Base-by-base conservation (phyloP, 1,284 basidiomycete species). In the Apiotrichum gamsii region DNA sequence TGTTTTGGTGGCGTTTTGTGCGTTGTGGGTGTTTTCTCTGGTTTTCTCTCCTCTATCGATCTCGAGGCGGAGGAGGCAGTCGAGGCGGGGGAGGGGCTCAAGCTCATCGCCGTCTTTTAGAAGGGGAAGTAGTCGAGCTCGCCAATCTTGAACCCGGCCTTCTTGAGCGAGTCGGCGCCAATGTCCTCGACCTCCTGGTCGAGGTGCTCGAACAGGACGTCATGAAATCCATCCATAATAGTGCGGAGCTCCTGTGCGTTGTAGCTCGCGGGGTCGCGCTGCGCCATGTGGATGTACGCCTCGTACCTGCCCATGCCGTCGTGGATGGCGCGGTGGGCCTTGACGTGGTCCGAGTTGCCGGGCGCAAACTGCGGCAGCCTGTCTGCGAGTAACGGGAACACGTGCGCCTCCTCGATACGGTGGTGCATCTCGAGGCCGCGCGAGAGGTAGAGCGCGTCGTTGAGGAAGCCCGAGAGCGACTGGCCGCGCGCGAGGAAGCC, bases 171-270 rank as follows among this genome's bases (percentile, higher is more conserved):
- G 47, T 80, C 77, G 28, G 73, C 79, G 18, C 69, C 70, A 10
- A 85, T 70, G 61, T 85, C 83, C 14, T 73, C 64, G 51, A 81
- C 82, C 72, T 85, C 82, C 62, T 84, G 76, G 59, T 84, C 82
- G 4, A 85, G 72, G 65, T 84, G 83, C 16, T 60, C 59, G 66
- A 83, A 83, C 15, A 85, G 69, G 8, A 82, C 79, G 23, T 79
- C 79, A 30, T 78, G 70, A 68, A 83, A 84, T 20, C 75, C 72
- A 58, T 85, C 83, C 51, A 85, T 70, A 57, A 80, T 81, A 2
- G 57, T 74, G 43, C 76, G 75, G 73, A 85, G 77, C 54, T 80
- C 77, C 8, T 64, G 57, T 0, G 82, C 78, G 18, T 78, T 78
- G 62, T 84, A 85, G 3, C 72, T 69, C 1, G 73, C 69, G 4